Base-by-base conservation (phyloP, 1,284 basidiomycete genomes). In the Stygiomarasmius scandens region DNA sequence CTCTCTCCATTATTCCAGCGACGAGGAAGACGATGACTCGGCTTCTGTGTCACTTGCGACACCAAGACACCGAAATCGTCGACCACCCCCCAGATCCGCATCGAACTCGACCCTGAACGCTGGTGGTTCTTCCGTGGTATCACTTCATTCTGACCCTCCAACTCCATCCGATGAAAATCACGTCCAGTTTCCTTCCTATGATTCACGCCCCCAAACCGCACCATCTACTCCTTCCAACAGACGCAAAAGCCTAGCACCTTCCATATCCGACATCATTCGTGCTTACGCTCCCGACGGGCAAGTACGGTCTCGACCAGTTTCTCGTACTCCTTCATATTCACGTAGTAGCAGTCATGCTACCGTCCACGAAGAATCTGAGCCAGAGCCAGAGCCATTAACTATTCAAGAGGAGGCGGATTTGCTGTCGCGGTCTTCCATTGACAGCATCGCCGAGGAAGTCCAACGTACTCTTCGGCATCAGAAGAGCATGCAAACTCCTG, bases 191-290 rank as follows among this genome's bases (percentile, higher is more conserved):
- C 58, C 56, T 32, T 22, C 56, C 27, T 46, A 41, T 32, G 43
- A 49, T 32, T 23, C 59, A 54, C 52, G 52, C 14, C 52, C 60
- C 36, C 59, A 50, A 16, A 58, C 57, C 53, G 66, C 63, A 27
- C 51, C 66, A 55, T 29, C 58, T 32, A 60, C 60, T 45, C 55
- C 58, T 19, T 44, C 51, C 34, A 61, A 60, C 54, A 71, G 64
- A 54, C 69, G 67, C 27, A 75, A 75, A 63, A 71, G 66, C 29
- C 67, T 86, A 52, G 83, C 85, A 10, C 90, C 91, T 49, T 90
- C 89, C 19, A 93, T 93, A 66, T 89, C 87, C 46, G 91, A 93
- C 55, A 93, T 93, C 60, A 93, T 93, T 59, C 84, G 87, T 46
- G 81, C 80, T 25, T 85, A 93, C 71, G 84, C 86, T 3, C 86